Base-by-base conservation (phyloP, 495 filamentous ascomycete genomes). In the Amorphotheca resinae region DNA sequence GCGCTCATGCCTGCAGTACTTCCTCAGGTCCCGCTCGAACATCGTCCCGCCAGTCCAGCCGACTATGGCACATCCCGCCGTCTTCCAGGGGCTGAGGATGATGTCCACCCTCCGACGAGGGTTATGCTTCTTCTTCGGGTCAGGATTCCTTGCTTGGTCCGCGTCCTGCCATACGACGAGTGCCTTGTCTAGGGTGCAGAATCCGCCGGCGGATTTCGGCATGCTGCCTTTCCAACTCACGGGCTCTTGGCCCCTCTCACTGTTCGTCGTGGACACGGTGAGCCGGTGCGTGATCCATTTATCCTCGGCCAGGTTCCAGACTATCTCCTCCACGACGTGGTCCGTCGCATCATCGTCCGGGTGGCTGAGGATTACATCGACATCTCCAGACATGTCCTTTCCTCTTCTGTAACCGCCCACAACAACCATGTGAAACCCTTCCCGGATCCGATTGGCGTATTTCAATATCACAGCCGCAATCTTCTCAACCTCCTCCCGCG, bases 1-100 rank as follows among this genome's bases (percentile, higher is more conserved):
- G 48, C 73, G 73, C 33, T 67, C 67, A 41, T 78, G 73, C 63
- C 87, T 93, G 38, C 79, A 81, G 58, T 84, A 89, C 38, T 79
- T 61, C 30, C 87, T 64, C 42, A 99, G 54, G 59, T 99, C 91
- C 22, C 93, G 66, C 64, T 94, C 74, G 54, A 95, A 99, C 0
- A 87, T 95, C 4, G 77, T 85, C 7, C 79, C 93, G 2, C 85
- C 83, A 11, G 80, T 79, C 93, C 89, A 96, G 2, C 84, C 87
- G 3, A 87, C 62, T 2, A 96, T 71, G 0, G 86, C 91, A 52
- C 87, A 95, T 0, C 93, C 91, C 2, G 82, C 74, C 2, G 84
- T 91, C 22, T 75, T 78, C 82, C 88, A 93, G 0, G 87, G 88
- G 14, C 77, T 77, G 44, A 96, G 70, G 55, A 99, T 93, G 47